Percentiles rank a stretch among this genome's conserved stretches.
These are phyloP conservation scores for Prunus campanulata DNA, from an alignment of 306 rosid species.

Conservation along the genomic window DNA sequence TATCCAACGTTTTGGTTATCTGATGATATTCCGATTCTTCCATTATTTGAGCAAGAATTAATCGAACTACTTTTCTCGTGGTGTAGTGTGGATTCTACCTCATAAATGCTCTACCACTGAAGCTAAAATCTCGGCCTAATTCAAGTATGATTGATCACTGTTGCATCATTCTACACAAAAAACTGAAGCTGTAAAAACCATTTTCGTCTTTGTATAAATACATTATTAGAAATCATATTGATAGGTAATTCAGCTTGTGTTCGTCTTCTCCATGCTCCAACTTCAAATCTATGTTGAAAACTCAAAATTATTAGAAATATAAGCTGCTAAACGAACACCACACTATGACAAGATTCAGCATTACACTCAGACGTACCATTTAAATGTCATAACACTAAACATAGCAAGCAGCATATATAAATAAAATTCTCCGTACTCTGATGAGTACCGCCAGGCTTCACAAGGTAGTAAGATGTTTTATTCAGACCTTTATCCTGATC, in stretches of 20 bases:
- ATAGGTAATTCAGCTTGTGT: neutral
- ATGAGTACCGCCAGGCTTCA: neutral
- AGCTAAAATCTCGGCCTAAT: too few species aligned
- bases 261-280: constrained; percentile 1
- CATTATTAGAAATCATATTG: neutral
- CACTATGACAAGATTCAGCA: constrained; percentile 2
- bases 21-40: too few species aligned
- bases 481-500: constrained; percentile 12
- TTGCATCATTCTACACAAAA: too few species aligned
- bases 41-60: too few species aligned
- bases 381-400: neutral
- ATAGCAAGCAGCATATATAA: neutral
- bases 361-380: neutral
- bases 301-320: constrained; percentile 16
- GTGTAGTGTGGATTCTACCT: too few species aligned
- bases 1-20: too few species aligned
- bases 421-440: neutral
- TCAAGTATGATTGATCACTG: too few species aligned
- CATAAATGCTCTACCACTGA: too few species aligned
- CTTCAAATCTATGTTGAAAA: neutral
- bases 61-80: too few species aligned
- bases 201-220: neutral
- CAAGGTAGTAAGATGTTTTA: neutral
- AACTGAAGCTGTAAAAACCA: neutral
- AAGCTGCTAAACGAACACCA: neutral